phyloP scores from a whole-genome alignment of 345 rosid species.

The Eutrema heterophyllum region DNA sequence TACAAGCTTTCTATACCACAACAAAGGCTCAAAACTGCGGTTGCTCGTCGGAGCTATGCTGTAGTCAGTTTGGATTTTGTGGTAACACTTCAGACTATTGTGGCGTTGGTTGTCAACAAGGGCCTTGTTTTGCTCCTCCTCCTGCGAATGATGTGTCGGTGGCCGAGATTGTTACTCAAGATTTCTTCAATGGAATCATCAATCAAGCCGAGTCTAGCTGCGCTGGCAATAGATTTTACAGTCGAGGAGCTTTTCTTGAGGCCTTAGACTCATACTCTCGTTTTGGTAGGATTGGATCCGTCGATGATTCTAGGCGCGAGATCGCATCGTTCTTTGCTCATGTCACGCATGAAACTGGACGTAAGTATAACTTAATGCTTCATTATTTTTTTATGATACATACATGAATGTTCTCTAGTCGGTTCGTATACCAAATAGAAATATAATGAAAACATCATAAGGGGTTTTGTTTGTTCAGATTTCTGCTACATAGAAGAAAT shows the following conservation, averaged over 20 bases:
- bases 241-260: slow-evolving; percentile 47
- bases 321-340: slow-evolving; percentile 84
- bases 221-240: slow-evolving; percentile 56
- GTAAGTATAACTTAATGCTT: slow-evolving; percentile 35
- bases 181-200: slow-evolving; percentile 54
- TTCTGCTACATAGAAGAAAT: slow-evolving; percentile 60
- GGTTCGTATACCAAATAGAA: too few relatives aligned
- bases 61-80: slow-evolving; percentile 41
- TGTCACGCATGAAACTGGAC: slow-evolving; percentile 78
- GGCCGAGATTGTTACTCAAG: slow-evolving; percentile 35
- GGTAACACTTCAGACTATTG: slow-evolving; percentile 40
- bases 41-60: slow-evolving; percentile 39
- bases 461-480: slow-evolving; percentile 29
- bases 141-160: slow-evolving; percentile 37
- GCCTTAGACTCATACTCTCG: slow-evolving; percentile 44
- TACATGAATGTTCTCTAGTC: not conserved
- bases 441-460: not conserved
- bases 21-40: slow-evolving; percentile 37
- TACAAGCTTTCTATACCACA: not conserved
- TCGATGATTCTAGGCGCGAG: slow-evolving; percentile 56
- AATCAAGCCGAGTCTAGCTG: slow-evolving; percentile 45
- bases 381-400: not conserved
- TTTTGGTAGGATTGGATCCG: slow-evolving; percentile 51
- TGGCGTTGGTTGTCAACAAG: slow-evolving; percentile 50
- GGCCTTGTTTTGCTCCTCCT: slow-evolving; percentile 50